Conservation (phyloP, 768 basidiomycete species). For the Lactarius akahatsu region DNA sequence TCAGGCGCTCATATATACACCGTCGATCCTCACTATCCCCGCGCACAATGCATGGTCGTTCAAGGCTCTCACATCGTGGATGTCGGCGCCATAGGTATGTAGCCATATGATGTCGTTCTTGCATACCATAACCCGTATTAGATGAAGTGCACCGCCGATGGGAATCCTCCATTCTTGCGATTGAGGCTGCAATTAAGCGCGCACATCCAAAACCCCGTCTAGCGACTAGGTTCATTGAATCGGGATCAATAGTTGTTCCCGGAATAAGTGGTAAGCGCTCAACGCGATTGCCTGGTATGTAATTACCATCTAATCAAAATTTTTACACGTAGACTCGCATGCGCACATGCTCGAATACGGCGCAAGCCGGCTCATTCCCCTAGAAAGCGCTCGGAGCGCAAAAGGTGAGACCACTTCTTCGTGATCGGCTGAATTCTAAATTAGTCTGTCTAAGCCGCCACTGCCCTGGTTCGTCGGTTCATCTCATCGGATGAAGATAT, state of each 20-base stretch:
- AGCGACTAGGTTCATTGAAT: conserved; percentile 49
- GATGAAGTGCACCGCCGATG: conserved; percentile 46
- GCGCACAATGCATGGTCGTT: conserved; percentile 64
- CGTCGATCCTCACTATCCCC: conserved; percentile 54
- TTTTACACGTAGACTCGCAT: conserved; percentile 61
- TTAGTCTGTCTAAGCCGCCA: conserved; percentile 49
- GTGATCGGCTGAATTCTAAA: conserved; percentile 8
- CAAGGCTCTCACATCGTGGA: conserved; percentile 50
- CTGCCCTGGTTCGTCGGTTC: conserved; percentile 58
- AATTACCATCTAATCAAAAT: conserved; percentile 26
- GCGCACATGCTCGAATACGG: conserved; percentile 80
- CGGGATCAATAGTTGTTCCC: conserved; percentile 64
- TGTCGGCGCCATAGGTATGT: conserved; percentile 57
- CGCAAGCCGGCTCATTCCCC: conserved; percentile 57
- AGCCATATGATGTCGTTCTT: neutral
- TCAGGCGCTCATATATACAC: conserved; percentile 57
- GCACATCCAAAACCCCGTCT: conserved; percentile 34
- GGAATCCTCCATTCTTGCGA: conserved; percentile 33
- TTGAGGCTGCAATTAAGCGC: conserved; percentile 29
- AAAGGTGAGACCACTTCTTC: conserved; percentile 43
- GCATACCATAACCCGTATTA: conserved; percentile 31
- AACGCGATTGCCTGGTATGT: conserved; percentile 10
- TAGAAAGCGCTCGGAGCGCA: conserved; percentile 60
- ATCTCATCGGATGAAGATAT: conserved; percentile 59
- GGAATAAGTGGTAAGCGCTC: conserved; percentile 62